These are phyloP conservation scores for Lachancea mirantina DNA, from an alignment of 805 yeast genomes.

Conservation along the genomic window DNA sequence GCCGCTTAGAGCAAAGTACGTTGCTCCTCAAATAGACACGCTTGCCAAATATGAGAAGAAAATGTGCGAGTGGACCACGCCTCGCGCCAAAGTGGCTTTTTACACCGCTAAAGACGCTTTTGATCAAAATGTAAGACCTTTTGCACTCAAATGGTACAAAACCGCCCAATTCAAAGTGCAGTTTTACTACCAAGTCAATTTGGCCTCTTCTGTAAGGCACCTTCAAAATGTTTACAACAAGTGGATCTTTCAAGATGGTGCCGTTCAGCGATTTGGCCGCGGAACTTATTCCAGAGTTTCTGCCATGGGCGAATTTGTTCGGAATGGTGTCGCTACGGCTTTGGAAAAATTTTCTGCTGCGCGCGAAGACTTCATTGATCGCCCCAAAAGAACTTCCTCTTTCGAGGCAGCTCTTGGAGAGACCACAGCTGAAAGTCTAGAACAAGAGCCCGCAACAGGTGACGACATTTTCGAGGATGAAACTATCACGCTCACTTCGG, in stretches of 20 bases:
- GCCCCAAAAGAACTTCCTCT: no score
- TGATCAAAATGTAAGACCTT: constrained; percentile 3
- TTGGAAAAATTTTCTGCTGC: no score
- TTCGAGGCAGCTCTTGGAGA: no score
- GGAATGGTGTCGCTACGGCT: no score
- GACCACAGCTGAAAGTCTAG: no score
- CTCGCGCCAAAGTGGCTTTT: constrained; percentile 1
- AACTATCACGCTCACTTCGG: constrained; percentile 12
- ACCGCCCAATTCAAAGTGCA: constrained; percentile 4
- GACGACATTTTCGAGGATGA: constrained; percentile 7
- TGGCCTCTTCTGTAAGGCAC: constrained; percentile 9
- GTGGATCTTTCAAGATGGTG: no score
- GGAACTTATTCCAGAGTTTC: no score
- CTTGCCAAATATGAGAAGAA: constrained; percentile 1
- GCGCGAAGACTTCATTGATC: no score
- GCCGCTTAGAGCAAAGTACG: constrained; percentile 3
- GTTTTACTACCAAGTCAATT: constrained; percentile 15
- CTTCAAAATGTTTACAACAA: neutral
- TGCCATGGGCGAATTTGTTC: no score
- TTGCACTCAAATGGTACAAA: constrained; percentile 2
- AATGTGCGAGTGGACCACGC: neutral
- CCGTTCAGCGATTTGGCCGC: no score
- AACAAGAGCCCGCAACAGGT: no score
- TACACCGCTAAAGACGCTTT: neutral
- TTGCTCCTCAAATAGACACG: constrained; percentile 1